Conservation (phyloP, 1,139 yeast species). For the Candida dubliniensis region DNA sequence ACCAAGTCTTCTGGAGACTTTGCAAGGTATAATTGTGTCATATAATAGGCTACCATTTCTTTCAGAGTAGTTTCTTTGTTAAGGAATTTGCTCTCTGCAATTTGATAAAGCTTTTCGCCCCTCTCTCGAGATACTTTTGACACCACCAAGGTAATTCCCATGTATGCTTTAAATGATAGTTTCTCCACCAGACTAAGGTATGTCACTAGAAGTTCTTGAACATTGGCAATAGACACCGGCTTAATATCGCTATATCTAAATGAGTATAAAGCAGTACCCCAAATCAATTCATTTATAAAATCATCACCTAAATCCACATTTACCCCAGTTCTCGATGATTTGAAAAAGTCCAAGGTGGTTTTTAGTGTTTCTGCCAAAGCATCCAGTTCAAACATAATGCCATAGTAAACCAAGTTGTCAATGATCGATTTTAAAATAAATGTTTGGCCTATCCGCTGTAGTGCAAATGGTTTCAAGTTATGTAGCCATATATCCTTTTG, state of each 20-base stretch:
- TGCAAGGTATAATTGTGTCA: constrained; percentile 29
- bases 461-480: constrained; percentile 19
- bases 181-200: constrained; percentile 13
- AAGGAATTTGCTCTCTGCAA: constrained; percentile 28
- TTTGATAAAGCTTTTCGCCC: constrained; percentile 27
- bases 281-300: constrained; percentile 24
- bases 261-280: constrained; percentile 23
- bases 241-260: constrained; percentile 8
- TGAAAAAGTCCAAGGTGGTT: constrained; percentile 17
- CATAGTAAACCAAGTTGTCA: constrained; percentile 28
- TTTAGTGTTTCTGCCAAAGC: constrained; percentile 20
- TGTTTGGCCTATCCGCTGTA: constrained; percentile 18
- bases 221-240: constrained; percentile 7
- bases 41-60: constrained; percentile 24
- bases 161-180: constrained; percentile 32
- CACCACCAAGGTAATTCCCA: constrained; percentile 41
- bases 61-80: constrained; percentile 12
- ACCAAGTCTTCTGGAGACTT: constrained; percentile 35
- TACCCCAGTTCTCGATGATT: constrained; percentile 15
- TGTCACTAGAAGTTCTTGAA: constrained; percentile 34
- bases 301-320: constrained; percentile 15
- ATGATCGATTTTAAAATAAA: constrained; percentile 23
- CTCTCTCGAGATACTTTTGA: constrained; percentile 24
- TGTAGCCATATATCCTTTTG: constrained; percentile 41
- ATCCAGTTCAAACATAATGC: constrained; percentile 25